Conservation (phyloP, 2,329 filamentous ascomycete species). For the Rhinocladiella similis region DNA sequence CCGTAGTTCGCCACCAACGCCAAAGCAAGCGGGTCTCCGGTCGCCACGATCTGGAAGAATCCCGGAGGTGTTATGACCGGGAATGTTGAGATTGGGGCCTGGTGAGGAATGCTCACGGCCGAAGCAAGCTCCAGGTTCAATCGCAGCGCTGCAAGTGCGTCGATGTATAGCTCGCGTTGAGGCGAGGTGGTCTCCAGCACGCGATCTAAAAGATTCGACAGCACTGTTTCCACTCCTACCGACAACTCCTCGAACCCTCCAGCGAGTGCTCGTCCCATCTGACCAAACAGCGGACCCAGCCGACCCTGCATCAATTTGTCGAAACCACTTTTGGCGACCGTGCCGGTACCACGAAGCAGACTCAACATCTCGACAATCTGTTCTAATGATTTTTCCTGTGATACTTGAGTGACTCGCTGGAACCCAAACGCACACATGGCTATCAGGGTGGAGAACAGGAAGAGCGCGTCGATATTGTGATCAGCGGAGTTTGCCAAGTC, state of each 20-base stretch:
- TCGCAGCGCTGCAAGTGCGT: background rate
- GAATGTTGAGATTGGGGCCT: background rate
- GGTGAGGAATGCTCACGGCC: background rate
- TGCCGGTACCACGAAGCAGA: background rate
- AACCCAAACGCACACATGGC: background rate
- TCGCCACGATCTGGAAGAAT: background rate
- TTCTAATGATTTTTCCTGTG: background rate
- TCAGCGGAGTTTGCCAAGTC: background rate
- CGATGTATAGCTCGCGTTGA: background rate
- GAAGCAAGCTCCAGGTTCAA: background rate
- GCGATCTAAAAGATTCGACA: background rate
- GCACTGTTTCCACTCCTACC: background rate
- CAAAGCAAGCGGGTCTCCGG: background rate
- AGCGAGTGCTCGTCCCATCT: background rate
- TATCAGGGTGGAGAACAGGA: background rate
- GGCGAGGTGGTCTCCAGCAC: background rate
- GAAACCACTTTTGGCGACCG: background rate
- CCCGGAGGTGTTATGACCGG: background rate
- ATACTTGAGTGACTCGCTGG: background rate
- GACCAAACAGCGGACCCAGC: background rate
- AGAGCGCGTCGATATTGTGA: background rate
- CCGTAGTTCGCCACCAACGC: background rate
- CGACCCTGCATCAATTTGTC: background rate
- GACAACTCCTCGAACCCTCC: background rate
- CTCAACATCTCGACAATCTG: background rate